These are phyloP conservation scores for Saccharomyces hybrid DNA, from an alignment of 1,139 yeast species.

Conservation along the genomic window DNA sequence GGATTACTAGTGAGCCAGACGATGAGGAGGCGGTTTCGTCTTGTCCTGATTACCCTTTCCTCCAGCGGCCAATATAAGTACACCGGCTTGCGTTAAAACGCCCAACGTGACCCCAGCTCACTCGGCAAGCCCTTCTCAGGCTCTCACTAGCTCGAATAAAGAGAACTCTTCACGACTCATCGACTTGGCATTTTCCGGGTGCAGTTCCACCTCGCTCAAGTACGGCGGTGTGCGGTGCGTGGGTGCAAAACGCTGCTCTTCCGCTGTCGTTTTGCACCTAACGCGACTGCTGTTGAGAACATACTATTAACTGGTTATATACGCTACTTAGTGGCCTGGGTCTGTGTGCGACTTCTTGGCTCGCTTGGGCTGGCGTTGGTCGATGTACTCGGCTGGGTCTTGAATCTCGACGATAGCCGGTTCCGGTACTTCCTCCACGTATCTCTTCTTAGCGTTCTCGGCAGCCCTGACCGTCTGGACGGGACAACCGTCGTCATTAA, in stretches of 20 bases:
- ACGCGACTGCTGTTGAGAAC: not conserved
- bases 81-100: not conserved
- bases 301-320: not conserved
- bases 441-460: not conserved
- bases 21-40: not conserved
- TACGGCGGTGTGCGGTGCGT: not conserved
- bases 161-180: constrained; percentile 2
- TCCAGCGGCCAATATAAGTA: not conserved
- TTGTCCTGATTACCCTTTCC: not conserved
- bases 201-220: constrained; percentile 8
- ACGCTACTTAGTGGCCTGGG: not conserved
- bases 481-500: not conserved
- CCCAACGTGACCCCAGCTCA: not conserved
- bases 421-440: not conserved
- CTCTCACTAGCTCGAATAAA: not conserved
- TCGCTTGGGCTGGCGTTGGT: not conserved
- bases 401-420: not conserved
- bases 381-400: not conserved
- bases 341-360: not conserved
- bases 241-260: not conserved
- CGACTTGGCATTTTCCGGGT: constrained; percentile 13
- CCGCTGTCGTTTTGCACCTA: not conserved
- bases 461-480: not conserved
- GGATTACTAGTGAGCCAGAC: not conserved
- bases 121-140: constrained; percentile 1